phyloP scores from a whole-genome alignment of 257 asterid genomes.

The Solanum clarkiae region DNA sequence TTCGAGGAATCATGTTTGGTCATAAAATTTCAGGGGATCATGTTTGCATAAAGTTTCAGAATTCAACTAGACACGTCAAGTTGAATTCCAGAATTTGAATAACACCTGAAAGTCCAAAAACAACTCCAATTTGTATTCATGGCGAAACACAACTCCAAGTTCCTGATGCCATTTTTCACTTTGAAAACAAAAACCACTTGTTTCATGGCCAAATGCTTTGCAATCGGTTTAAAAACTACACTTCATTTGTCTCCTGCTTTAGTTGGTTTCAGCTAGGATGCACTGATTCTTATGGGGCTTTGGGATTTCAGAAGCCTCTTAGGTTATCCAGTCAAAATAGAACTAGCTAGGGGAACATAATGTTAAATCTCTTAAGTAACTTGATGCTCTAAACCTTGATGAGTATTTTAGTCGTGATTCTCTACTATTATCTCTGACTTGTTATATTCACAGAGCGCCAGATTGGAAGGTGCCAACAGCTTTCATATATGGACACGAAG shows the following conservation, averaged over 20 bases:
- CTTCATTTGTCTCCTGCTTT: not conserved
- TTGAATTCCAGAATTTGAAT: not conserved
- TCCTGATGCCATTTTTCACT: not conserved
- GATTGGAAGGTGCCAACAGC: slow-evolving; percentile 83
- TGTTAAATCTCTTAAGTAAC: not conserved
- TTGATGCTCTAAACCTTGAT: not conserved
- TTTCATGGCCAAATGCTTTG: not conserved
- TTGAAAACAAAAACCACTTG: not conserved
- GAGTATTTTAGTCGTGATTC: not conserved
- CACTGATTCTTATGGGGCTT: not conserved
- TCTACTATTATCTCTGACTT: not conserved
- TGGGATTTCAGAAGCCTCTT: not conserved
- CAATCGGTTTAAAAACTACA: not conserved
- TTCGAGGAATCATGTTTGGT: not conserved
- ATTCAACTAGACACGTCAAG: not conserved
- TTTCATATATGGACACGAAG: slow-evolving; percentile 67
- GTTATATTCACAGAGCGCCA: slow-evolving; percentile 36
- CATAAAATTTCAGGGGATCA: not conserved
- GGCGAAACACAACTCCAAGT: not conserved
- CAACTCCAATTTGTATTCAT: not conserved
- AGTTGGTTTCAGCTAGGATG: not conserved
- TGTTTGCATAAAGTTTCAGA: not conserved
- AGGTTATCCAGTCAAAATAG: not conserved
- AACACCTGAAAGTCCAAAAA: not conserved
- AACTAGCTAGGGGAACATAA: not conserved